Evolutionary conservation across 257 asterid genomes (phyloP), one percentile per base, ranked within the genome.

Genomic region (Jaltomata sinuosa): DNA sequence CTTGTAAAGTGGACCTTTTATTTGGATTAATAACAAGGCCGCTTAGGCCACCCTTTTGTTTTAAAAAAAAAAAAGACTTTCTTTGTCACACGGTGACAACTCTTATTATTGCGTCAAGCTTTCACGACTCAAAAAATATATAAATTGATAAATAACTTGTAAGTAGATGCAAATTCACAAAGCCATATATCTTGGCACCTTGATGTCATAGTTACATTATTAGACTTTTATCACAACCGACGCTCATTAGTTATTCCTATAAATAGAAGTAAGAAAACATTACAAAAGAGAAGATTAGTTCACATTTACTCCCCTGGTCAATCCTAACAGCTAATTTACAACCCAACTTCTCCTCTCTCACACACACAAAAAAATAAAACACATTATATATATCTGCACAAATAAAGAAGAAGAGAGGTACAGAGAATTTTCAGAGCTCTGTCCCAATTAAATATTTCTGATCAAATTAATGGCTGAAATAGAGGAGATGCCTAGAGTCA

Each of bases 401-500:
- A 11, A n/a, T n/a, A n/a, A 0, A 12, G n/a, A 38, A 40, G 15
- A 61, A 61, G 68, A 25, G 31, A 61, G 12, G 18, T 61, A 25
- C 18, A 72, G 80, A 72, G 55, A 42, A 74, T 42, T 72, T 22
- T 31, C 42, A 64, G 74, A 29, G n/a, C 21, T 34, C 6, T 45
- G 38, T 74, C 8, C 49, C 25, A 67, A 8, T 18, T 34, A 54
- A 19, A 19, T 19, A n/a, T 31, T 64, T 64, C 68, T 64, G 5
- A 64, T 65, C 53, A 21, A 21, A 68, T 49, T 85, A 82, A 92
- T 92, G 95, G 89, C 91, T 27, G 96, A 90, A 29, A 84, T 87
- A 3, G 90, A 89, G 61, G 85, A 36, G 32, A 91, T 93, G 89
- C 76, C 84, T 16, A 90, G 85, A 84, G 87, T 88, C 27, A 85